Evolutionary conservation across 2,329 filamentous ascomycete species (phyloP), one percentile per base, ranked within the genome.

Genomic region (Colletotrichum tofieldiae): DNA sequence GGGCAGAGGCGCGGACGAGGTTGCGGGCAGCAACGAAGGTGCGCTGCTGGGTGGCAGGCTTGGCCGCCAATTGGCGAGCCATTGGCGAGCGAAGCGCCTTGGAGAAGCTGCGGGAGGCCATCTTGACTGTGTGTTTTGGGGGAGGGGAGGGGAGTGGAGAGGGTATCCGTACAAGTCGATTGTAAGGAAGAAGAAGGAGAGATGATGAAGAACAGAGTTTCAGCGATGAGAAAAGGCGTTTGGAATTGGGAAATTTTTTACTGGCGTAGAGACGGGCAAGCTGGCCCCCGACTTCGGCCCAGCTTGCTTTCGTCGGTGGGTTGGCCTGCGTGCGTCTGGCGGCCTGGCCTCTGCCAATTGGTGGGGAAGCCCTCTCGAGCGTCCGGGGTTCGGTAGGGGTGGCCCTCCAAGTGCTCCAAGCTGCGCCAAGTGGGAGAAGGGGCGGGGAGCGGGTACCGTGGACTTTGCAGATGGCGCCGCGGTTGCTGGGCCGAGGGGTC

Each of bases 101-200:
- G 80, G 89, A 89, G 87, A 94, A 88, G 86, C 86, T 91, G 86
- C 93, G 89, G 80, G 93, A 93, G 83, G 93, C 93, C 93, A 96
- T 95, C 86, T 83, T 90, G 84, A 84, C 75, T 78, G 76, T 76
- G 76, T 78, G 77, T 76, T 74, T 76, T 75, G 78, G 77, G 78
- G 78, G 77, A 79, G 78, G 77, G 73, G 77, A 76, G 76, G 76
- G 75, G 79, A 79, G 75, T 76, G 73, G 73, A 72, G 75, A 76
- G 69, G 72, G 70, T 73, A 70, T 73, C 75, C 76, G 78, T 76
- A 74, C 77, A 77, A 66, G 64, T 66, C 70, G 68, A 59, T 71
- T 67, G 72, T 76, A 75, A 73, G 59, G 75, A 75, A 68, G 61
- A 59, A 56, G 54, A 65, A 60, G 65, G 52, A 64, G 69, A 66